Conservation (phyloP, 768 basidiomycete species). For the Boletus reticuloceps region DNA sequence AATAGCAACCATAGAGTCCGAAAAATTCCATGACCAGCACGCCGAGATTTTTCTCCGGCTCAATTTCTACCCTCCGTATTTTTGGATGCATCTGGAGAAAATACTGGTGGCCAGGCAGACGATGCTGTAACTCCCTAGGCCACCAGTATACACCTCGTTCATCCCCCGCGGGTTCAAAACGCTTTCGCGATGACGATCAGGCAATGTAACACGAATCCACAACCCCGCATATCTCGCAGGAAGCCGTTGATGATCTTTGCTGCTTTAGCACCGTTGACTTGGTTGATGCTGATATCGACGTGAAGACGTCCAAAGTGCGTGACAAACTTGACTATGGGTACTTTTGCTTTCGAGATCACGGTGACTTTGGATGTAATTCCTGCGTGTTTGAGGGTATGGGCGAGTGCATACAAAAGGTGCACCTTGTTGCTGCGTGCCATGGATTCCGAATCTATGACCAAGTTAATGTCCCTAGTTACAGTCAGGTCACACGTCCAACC, state of each 20-base stretch:
- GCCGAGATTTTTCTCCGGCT: constrained; percentile 84
- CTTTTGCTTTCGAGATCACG: constrained; percentile 90
- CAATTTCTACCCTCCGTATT: constrained; percentile 82
- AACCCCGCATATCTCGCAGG: constrained; percentile 54
- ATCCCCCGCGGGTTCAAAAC: constrained; percentile 86
- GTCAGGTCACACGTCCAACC: constrained; percentile 11
- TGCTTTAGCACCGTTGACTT: constrained; percentile 77
- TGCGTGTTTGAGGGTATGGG: constrained; percentile 70
- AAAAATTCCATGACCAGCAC: constrained; percentile 97
- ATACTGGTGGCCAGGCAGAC: constrained; percentile 84
- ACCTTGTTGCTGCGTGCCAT: constrained; percentile 73
- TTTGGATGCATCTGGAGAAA: constrained; percentile 99
- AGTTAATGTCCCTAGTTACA: constrained; percentile 80
- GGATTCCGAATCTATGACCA: constrained; percentile 78
- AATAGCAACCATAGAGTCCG: constrained; percentile 88
- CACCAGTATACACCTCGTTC: constrained; percentile 97
- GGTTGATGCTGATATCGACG: constrained; percentile 94
- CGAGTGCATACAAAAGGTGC: constrained; percentile 71
- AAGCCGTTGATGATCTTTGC: constrained; percentile 81
- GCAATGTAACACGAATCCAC: constrained; percentile 68
- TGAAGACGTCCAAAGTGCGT: constrained; percentile 78
- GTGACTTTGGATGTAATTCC: constrained; percentile 78
- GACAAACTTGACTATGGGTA: constrained; percentile 95
- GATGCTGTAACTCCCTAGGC: constrained; percentile 91
- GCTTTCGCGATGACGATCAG: constrained; percentile 89